Evolutionary conservation across 371 early-diverging fungal species (phyloP).

Genomic region (Coemansia sp.): DNA sequence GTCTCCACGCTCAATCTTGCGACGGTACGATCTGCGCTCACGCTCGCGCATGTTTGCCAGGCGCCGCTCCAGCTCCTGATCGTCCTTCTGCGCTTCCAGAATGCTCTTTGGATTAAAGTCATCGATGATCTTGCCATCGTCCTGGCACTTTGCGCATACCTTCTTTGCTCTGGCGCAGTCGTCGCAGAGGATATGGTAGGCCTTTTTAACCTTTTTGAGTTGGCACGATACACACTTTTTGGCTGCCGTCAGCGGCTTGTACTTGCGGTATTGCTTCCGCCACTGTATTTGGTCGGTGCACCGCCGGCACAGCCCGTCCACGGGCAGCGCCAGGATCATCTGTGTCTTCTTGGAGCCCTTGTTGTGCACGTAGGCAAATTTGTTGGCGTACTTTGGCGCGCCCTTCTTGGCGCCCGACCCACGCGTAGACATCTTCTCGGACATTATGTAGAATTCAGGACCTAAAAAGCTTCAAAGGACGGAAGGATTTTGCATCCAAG

Average conservation of each 20-base stretch:
- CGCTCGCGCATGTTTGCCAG: slow-evolving; percentile 79
- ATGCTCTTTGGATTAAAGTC: slow-evolving; percentile 51
- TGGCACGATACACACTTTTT: slow-evolving; percentile 76
- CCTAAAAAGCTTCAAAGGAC: not conserved
- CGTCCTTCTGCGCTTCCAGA: slow-evolving; percentile 62
- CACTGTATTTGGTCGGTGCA: slow-evolving; percentile 89
- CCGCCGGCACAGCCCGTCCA: slow-evolving; percentile 81
- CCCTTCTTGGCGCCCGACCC: slow-evolving; percentile 62
- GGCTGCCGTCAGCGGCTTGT: slow-evolving; percentile 89
- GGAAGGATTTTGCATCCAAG: not conserved
- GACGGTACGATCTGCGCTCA: slow-evolving; percentile 77
- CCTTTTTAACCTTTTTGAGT: slow-evolving; percentile 83
- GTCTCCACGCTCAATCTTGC: slow-evolving; percentile 75
- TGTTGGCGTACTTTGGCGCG: slow-evolving; percentile 87
- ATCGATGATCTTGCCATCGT: slow-evolving; percentile 67
- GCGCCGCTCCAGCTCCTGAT: slow-evolving; percentile 69
- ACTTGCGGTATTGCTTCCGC: slow-evolving; percentile 93
- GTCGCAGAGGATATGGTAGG: slow-evolving; percentile 93
- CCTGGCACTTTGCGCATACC: slow-evolving; percentile 92
- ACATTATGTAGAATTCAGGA: slow-evolving; percentile 6
- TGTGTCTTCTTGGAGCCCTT: slow-evolving; percentile 77
- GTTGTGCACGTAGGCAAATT: slow-evolving; percentile 82
- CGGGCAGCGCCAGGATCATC: slow-evolving; percentile 76
- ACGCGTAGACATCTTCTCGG: slow-evolving; percentile 42
- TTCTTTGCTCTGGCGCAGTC: slow-evolving; percentile 75